Evolutionary conservation across 805 yeast genomes (phyloP).

Genomic region (Zygoascus tannicola): DNA sequence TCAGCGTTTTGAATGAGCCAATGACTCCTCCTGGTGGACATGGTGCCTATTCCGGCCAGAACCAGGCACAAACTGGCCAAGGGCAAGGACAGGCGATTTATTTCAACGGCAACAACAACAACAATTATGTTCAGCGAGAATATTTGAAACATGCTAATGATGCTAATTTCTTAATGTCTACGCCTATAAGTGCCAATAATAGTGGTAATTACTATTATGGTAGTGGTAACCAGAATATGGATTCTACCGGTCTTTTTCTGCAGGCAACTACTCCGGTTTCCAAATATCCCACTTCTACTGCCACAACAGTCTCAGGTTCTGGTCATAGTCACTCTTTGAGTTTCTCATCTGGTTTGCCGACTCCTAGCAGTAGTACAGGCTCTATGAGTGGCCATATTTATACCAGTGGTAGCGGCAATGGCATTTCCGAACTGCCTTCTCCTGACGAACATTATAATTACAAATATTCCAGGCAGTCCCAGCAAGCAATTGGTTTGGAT

Average conservation of each 20-base stretch:
- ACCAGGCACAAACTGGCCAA: background rate
- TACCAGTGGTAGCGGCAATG: background rate
- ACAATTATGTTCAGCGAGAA: background rate
- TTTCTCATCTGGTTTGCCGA: constrained; percentile 1
- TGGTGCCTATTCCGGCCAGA: background rate
- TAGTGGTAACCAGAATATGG: background rate
- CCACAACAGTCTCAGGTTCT: background rate
- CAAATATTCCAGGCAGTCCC: background rate
- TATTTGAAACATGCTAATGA: background rate
- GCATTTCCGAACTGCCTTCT: background rate
- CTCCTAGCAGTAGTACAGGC: background rate
- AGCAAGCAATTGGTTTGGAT: background rate
- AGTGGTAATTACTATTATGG: background rate
- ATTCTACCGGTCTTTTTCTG: too few relatives aligned
- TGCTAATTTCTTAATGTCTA: background rate
- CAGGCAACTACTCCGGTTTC: background rate
- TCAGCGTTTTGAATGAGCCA: constrained; percentile 5
- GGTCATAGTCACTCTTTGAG: constrained; percentile 6
- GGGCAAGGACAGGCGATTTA: background rate
- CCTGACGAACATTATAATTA: constrained; percentile 1
- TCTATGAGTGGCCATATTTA: too few relatives aligned
- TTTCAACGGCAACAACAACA: background rate
- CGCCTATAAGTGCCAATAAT: background rate
- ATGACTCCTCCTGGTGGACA: constrained; percentile 10
- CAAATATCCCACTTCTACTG: background rate